Evolutionary conservation across 2,329 filamentous ascomycete species (phyloP).

Genomic region (Ophiostoma sp.): DNA sequence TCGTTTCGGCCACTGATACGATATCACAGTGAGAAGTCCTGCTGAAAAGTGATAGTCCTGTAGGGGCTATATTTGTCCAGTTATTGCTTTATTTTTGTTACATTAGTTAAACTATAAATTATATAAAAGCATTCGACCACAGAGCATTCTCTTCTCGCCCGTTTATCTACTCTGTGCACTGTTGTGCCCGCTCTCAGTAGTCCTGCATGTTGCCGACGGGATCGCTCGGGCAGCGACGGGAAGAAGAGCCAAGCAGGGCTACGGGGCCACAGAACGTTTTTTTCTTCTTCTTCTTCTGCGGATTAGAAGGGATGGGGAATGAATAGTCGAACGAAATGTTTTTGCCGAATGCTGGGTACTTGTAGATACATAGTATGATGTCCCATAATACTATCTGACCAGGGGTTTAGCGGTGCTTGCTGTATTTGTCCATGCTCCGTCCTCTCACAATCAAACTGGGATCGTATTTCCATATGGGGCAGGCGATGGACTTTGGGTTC

Average conservation of each 20-base stretch:
- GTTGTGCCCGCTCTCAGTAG: background rate
- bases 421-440: background rate
- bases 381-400: background rate
- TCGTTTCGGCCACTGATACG: background rate
- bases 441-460: slow-evolving; percentile 7
- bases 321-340: background rate
- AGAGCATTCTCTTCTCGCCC: background rate
- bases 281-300: too few relatives aligned
- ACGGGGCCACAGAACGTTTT: slow-evolving; percentile 8
- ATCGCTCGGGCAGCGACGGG: slow-evolving; percentile 23
- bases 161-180: background rate
- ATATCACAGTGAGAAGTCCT: background rate
- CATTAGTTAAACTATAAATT: background rate
- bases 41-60: background rate
- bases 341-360: too few relatives aligned
- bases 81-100: background rate
- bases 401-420: background rate
- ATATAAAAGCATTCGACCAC: background rate
- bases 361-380: too few relatives aligned
- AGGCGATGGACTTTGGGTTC: background rate
- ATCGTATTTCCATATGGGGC: background rate
- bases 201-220: slow-evolving; percentile 14
- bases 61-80: background rate
- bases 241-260: slow-evolving; percentile 5
- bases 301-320: too few relatives aligned